Conservation (phyloP, 2,329 filamentous ascomycete genomes). For the Calonectria hawksworthii region DNA sequence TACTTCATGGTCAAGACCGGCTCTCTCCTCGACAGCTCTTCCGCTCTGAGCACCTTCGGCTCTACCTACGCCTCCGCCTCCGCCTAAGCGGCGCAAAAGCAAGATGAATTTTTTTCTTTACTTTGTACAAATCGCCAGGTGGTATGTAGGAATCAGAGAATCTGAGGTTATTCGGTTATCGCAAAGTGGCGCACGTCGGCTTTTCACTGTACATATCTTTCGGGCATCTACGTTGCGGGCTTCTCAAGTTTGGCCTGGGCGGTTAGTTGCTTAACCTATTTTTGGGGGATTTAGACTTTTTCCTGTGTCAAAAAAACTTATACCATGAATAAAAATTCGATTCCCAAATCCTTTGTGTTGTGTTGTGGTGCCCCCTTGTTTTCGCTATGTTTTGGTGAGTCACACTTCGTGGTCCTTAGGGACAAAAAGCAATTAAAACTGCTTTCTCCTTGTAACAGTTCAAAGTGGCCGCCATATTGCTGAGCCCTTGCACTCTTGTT, state of each 20-base stretch:
- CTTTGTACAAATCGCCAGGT: slow-evolving; percentile 57
- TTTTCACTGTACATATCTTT: slow-evolving; percentile 50
- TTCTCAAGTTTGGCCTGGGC: slow-evolving; percentile 4
- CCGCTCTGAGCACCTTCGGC: slow-evolving; percentile 62
- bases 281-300: slow-evolving; percentile 28
- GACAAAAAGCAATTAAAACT: background rate
- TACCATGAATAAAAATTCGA: slow-evolving; percentile 33
- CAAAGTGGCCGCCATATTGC: background rate
- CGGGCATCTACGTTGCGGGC: slow-evolving; percentile 34
- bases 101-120: slow-evolving; percentile 34
- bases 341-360: slow-evolving; percentile 25
- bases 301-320: slow-evolving; percentile 27
- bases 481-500: background rate
- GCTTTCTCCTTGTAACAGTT: background rate
- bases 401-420: background rate
- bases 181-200: slow-evolving; percentile 41
- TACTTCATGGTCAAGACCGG: slow-evolving; percentile 67
- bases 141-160: slow-evolving; percentile 39
- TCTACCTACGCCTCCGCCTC: slow-evolving; percentile 62
- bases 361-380: background rate
- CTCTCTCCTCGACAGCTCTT: slow-evolving; percentile 56
- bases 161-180: slow-evolving; percentile 39
- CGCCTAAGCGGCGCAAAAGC: slow-evolving; percentile 12
- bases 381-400: background rate
- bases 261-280: slow-evolving; percentile 30